Conservation (phyloP, 2,329 filamentous ascomycete genomes). For the Xylaria sp. region DNA sequence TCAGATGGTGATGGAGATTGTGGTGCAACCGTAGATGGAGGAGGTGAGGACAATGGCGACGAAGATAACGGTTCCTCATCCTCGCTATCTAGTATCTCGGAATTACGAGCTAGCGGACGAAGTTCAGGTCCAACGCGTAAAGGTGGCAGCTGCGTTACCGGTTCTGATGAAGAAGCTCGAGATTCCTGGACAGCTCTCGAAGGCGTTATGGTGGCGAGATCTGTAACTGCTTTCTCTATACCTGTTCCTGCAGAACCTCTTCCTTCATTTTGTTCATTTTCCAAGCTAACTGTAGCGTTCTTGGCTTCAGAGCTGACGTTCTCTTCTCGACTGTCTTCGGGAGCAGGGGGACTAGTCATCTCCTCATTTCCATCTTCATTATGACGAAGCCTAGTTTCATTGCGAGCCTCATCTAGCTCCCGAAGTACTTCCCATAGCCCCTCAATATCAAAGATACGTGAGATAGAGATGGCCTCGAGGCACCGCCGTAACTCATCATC, state of each 20-base stretch:
- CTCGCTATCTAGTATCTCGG: conserved; percentile 53
- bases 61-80: conserved; percentile 52
- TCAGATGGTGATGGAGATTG: conserved; percentile 12
- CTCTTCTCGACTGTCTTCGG: neutral
- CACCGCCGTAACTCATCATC: conserved; percentile 49
- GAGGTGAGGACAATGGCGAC: conserved; percentile 26
- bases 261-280: conserved; percentile 7
- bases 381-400: neutral
- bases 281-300: too few relatives aligned
- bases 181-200: conserved; percentile 33
- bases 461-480: conserved; percentile 64
- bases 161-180: conserved; percentile 12
- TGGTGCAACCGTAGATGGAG: conserved; percentile 12
- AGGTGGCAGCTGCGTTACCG: conserved; percentile 29
- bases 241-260: neutral
- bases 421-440: conserved; percentile 67
- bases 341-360: neutral
- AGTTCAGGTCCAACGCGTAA: conserved; percentile 30
- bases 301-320: neutral
- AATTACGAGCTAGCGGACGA: conserved; percentile 16
- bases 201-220: conserved; percentile 7
- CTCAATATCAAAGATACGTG: conserved; percentile 68
- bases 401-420: conserved; percentile 57
- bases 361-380: conserved; percentile 12
- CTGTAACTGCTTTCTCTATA: neutral